A percentile compares a stretch with the other conserved stretches of the same genome.
phyloP scores from a whole-genome alignment of 2,329 filamentous ascomycete genomes.

The Corynespora cassiicola region DNA sequence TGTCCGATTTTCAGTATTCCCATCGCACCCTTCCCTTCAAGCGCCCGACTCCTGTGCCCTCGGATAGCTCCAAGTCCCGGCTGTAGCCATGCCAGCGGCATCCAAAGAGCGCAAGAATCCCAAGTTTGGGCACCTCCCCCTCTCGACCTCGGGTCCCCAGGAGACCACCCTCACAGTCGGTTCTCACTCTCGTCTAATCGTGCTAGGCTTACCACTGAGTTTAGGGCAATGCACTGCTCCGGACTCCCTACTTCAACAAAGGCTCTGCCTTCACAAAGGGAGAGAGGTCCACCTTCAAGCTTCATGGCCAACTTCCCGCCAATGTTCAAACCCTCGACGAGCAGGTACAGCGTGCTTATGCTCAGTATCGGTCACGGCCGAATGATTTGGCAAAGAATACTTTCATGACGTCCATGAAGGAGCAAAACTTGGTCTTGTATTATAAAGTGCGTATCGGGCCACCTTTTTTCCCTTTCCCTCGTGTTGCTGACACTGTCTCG shows the following conservation, averaged over 20 bases:
- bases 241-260: constrained; percentile 78
- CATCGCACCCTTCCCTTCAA: too few species aligned
- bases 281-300: constrained; percentile 73
- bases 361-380: constrained; percentile 71
- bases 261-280: constrained; percentile 76
- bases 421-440: constrained; percentile 85
- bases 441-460: constrained; percentile 67
- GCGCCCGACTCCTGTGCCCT: too few species aligned
- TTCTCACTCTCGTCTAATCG: constrained; percentile 1
- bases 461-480: too few species aligned
- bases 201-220: constrained; percentile 4
- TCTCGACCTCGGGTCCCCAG: constrained; percentile 51
- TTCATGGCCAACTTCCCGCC: constrained; percentile 75
- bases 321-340: constrained; percentile 77
- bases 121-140: constrained; percentile 46
- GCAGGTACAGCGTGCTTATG: constrained; percentile 78
- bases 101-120: constrained; percentile 29
- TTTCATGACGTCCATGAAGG: constrained; percentile 83
- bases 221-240: constrained; percentile 60
- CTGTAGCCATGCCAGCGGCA: constrained; percentile 13
- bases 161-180: constrained; percentile 49
- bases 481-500: constrained; percentile 6
- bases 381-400: constrained; percentile 83
- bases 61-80: too few species aligned
- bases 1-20: too few species aligned